Evolutionary conservation across 2,329 filamentous ascomycete species (phyloP).

Genomic region (Claviceps sp.): DNA sequence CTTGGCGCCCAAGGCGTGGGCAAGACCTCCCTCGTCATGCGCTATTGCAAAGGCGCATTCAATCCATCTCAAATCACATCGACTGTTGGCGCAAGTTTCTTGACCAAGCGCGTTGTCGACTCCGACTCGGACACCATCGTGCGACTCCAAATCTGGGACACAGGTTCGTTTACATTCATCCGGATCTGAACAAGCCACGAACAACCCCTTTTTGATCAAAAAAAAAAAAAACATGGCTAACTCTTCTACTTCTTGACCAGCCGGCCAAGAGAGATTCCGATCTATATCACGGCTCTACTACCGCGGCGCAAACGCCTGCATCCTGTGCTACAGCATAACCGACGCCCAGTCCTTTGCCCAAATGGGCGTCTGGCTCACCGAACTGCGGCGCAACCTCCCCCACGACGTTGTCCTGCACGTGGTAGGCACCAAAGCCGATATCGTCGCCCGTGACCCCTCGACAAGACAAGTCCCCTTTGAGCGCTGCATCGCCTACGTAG

Average conservation of each 20-base stretch:
- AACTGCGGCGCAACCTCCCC: slow-evolving; percentile 67
- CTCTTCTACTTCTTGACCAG: slow-evolving; percentile 17
- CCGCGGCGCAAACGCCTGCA: slow-evolving; percentile 83
- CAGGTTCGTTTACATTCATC: slow-evolving; percentile 33
- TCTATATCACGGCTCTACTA: slow-evolving; percentile 95
- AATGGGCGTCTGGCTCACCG: slow-evolving; percentile 83
- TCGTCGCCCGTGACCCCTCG: slow-evolving; percentile 72
- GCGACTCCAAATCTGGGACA: slow-evolving; percentile 93
- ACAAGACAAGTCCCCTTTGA: slow-evolving; percentile 83
- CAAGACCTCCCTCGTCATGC: slow-evolving; percentile 66
- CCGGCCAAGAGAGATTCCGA: slow-evolving; percentile 89
- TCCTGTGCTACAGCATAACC: slow-evolving; percentile 91
- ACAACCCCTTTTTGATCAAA: no score
- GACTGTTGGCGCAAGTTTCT: slow-evolving; percentile 69
- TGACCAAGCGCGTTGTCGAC: slow-evolving; percentile 70
- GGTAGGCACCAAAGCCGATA: slow-evolving; percentile 88
- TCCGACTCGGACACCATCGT: slow-evolving; percentile 75
- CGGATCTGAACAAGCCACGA: no score
- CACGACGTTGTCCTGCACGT: slow-evolving; percentile 77
- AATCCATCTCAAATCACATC: slow-evolving; percentile 50
- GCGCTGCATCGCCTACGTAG: slow-evolving; percentile 88
- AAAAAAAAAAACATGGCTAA: slow-evolving; percentile 1
- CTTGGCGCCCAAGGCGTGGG: slow-evolving; percentile 69
- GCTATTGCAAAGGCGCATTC: slow-evolving; percentile 62
- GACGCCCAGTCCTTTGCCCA: slow-evolving; percentile 74